Evolutionary conservation across 2,329 filamentous ascomycete genomes (phyloP).

Genomic region (Ambrosiella cleistominuta): DNA sequence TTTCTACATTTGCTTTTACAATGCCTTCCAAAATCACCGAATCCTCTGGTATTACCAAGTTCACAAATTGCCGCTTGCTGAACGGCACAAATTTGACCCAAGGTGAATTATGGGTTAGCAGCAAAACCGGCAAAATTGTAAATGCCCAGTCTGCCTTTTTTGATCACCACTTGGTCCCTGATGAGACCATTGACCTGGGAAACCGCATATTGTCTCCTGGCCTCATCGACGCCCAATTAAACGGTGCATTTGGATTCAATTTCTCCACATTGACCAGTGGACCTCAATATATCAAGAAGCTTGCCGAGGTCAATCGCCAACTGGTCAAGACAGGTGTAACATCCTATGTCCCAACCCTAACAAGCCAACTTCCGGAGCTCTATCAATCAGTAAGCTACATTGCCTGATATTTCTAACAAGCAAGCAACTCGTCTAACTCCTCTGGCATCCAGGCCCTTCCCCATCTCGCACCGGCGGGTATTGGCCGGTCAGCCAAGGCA

Average conservation of each 20-base stretch:
- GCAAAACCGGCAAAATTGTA: conserved; percentile 63
- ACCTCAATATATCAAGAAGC: conserved; percentile 51
- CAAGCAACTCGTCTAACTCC: neutral
- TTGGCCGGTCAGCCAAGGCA: conserved; percentile 38
- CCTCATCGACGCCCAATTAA: conserved; percentile 81
- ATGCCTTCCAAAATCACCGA: conserved; percentile 30
- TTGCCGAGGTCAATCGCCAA: conserved; percentile 51
- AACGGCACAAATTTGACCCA: conserved; percentile 49
- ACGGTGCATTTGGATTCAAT: conserved; percentile 84
- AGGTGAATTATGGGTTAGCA: conserved; percentile 80
- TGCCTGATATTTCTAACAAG: neutral
- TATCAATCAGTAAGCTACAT: conserved; percentile 49
- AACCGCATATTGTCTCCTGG: conserved; percentile 74
- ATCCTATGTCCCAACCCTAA: conserved; percentile 71
- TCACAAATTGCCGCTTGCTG: conserved; percentile 72
- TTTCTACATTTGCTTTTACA: conserved; percentile 12
- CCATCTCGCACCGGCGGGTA: conserved; percentile 55
- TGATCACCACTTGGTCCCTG: conserved; percentile 49
- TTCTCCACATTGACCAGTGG: conserved; percentile 64
- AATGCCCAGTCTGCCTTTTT: conserved; percentile 52
- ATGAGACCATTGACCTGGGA: conserved; percentile 58
- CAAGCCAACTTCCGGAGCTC: conserved; percentile 61
- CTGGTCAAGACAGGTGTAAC: conserved; percentile 71
- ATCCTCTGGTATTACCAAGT: conserved; percentile 53
- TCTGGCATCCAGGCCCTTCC: conserved; percentile 41